Conservation (phyloP, 306 rosid species). For the Trifolium pratense region DNA sequence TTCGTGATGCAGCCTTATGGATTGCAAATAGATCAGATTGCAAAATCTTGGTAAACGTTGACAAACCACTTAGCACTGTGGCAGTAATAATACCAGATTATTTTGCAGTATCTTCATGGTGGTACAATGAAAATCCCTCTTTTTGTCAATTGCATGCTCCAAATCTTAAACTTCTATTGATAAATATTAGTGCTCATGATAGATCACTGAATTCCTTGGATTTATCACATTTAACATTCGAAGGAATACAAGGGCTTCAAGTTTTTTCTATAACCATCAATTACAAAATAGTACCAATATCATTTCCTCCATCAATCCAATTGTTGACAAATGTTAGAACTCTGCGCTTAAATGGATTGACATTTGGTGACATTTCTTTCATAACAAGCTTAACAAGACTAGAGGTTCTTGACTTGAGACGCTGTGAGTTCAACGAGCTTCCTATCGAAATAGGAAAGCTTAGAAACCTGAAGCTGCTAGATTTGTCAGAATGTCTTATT, state of each 20-base stretch:
- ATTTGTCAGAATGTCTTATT: background rate
- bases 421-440: background rate
- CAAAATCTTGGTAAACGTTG: conserved; percentile 23
- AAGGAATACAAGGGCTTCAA: conserved; percentile 15
- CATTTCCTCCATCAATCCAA: conserved; percentile 12
- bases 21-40: conserved; percentile 1
- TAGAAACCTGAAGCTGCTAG: background rate
- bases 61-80: background rate
- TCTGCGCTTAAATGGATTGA: background rate
- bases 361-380: conserved; percentile 32
- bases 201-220: background rate
- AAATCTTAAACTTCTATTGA: conserved; percentile 22
- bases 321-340: conserved; percentile 20
- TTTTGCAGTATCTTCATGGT: conserved; percentile 36
- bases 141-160: conserved; percentile 21
- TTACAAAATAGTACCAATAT: background rate
- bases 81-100: background rate
- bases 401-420: conserved; percentile 18
- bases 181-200: background rate
- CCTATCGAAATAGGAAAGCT: background rate
- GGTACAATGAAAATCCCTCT: background rate
- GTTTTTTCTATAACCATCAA: background rate
- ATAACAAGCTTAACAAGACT: background rate
- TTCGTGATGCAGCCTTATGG: conserved; percentile 36
- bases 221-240: background rate